Evolutionary conservation across 805 yeast species (phyloP), one percentile per base, ranked within the genome.

Genomic region (Suhomyces faveliae): DNA sequence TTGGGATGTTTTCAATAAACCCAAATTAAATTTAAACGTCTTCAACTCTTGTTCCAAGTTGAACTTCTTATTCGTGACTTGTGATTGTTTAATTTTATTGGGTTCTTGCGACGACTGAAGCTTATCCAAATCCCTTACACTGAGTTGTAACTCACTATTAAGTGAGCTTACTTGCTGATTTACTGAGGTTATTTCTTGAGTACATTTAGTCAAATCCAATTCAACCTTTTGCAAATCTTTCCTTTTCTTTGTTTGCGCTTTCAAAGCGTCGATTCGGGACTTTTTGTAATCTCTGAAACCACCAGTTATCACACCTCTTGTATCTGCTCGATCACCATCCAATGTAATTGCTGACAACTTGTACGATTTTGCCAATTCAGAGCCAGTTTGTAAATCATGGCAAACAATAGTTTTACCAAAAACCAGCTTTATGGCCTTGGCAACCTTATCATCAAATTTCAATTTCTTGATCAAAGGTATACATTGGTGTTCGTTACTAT

Each of bases 301-400:
- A 66, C 98, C 98, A 20, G 89, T 83, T 40, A 94, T 64, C 1
- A 86, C 87, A 64, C 99, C 99, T 54, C 76, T 80, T 41, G 81
- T 82, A 56, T 89, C 95, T 43, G 89, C 89, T 53, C 89, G 74
- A 62, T 94, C 98, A 55, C 99, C 99, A 63, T 89, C 96, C 13
- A 92, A 69, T 0, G 99, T 94, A 12, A 94, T 86, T 0, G 96
- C 87, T 56, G 80, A 83, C 20, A 91, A 67, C 24, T 80, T 78
- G 61, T 73, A 79, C 8, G 70, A 65, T 41, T 79, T 78, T 0
- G 96, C 83, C 23, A 87, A 68, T 54, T 82, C 84, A 2, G 84
- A 73, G 3, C 96, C 96, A 24, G 76, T 73, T 42, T 78, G 83
- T 40, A 92, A 67, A 51, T 85, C 82, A 48, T 79, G 77, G 45